Evolutionary conservation across 495 filamentous ascomycete genomes (phyloP).

Genomic region (Alectoria sarmentosa): DNA sequence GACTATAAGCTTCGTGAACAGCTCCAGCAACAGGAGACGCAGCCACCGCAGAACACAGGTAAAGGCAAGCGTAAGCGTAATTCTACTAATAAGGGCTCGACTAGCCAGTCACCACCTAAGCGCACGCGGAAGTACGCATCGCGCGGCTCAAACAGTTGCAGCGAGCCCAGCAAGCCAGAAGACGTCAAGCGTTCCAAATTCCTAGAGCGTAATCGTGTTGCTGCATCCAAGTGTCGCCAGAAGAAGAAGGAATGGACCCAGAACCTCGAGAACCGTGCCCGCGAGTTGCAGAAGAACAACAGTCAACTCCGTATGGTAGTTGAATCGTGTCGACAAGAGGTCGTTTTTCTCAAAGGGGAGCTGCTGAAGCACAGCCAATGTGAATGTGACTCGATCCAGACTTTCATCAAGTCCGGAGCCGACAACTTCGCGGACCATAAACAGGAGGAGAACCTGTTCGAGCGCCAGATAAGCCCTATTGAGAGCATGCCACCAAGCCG

Average conservation of each 20-base stretch:
- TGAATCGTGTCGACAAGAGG: slow-evolving; percentile 38
- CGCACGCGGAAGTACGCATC: slow-evolving; percentile 24
- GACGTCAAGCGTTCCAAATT: slow-evolving; percentile 36
- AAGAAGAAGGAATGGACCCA: slow-evolving; percentile 76
- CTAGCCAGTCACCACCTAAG: slow-evolving; percentile 15
- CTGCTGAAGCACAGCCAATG: slow-evolving; percentile 55
- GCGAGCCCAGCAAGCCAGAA: slow-evolving; percentile 18
- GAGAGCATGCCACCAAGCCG: slow-evolving; percentile 14
- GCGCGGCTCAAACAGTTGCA: slow-evolving; percentile 7
- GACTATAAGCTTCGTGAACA: slow-evolving; percentile 15
- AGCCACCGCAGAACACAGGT: not conserved
- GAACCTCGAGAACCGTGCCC: slow-evolving; percentile 44
- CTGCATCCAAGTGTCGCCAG: slow-evolving; percentile 78
- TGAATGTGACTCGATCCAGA: slow-evolving; percentile 25
- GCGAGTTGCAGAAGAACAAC: slow-evolving; percentile 32
- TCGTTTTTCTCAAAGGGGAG: slow-evolving; percentile 48
- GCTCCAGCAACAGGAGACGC: slow-evolving; percentile 13
- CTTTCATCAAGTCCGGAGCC: slow-evolving; percentile 14
- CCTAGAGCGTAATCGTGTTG: slow-evolving; percentile 74
- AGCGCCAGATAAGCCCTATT: slow-evolving; percentile 17
- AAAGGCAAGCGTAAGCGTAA: slow-evolving; percentile 15
- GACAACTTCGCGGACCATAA: slow-evolving; percentile 3
- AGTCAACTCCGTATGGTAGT: slow-evolving; percentile 26
- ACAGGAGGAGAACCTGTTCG: not conserved
- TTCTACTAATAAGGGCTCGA: not conserved